Evolutionary conservation across 345 rosid species (phyloP).

Genomic region (Turnera subulata): DNA sequence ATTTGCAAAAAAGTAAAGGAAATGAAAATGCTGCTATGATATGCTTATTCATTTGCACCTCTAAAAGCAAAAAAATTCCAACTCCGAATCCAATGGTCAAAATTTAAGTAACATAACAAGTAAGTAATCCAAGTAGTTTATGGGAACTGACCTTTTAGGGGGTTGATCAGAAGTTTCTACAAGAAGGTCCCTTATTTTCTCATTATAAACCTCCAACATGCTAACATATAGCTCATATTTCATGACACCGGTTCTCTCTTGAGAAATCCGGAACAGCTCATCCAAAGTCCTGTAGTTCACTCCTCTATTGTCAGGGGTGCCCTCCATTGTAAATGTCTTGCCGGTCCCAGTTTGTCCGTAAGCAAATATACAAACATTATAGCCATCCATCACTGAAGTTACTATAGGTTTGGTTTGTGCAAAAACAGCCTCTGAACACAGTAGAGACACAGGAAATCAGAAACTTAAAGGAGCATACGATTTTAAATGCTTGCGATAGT

Average conservation of each 20-base stretch:
- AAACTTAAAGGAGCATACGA: neutral
- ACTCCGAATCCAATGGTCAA: too few relatives aligned
- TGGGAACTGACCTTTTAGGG: slow-evolving; percentile 58
- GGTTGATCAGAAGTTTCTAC: slow-evolving; percentile 69
- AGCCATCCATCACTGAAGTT: slow-evolving; percentile 89
- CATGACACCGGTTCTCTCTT: slow-evolving; percentile 50
- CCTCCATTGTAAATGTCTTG: slow-evolving; percentile 97
- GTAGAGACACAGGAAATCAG: neutral
- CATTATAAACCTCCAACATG: slow-evolving; percentile 97
- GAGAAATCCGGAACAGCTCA: slow-evolving; percentile 68
- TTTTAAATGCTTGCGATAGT: neutral
- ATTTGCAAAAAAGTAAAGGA: too few relatives aligned
- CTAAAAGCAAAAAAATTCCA: too few relatives aligned
- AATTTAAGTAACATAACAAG: too few relatives aligned
- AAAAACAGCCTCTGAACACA: slow-evolving; percentile 73
- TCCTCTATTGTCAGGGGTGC: slow-evolving; percentile 79
- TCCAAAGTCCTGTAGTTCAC: slow-evolving; percentile 89
- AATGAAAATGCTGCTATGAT: too few relatives aligned
- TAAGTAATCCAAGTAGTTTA: neutral
- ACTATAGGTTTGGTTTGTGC: slow-evolving; percentile 78
- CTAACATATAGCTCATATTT: slow-evolving; percentile 75
- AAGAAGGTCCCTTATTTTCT: slow-evolving; percentile 86
- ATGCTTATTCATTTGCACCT: too few relatives aligned
- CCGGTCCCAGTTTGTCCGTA: slow-evolving; percentile 99
- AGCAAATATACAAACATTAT: slow-evolving; percentile 88